Evolutionary conservation across 2,329 filamentous ascomycete genomes (phyloP).

Genomic region (Fusarium bactridioides): DNA sequence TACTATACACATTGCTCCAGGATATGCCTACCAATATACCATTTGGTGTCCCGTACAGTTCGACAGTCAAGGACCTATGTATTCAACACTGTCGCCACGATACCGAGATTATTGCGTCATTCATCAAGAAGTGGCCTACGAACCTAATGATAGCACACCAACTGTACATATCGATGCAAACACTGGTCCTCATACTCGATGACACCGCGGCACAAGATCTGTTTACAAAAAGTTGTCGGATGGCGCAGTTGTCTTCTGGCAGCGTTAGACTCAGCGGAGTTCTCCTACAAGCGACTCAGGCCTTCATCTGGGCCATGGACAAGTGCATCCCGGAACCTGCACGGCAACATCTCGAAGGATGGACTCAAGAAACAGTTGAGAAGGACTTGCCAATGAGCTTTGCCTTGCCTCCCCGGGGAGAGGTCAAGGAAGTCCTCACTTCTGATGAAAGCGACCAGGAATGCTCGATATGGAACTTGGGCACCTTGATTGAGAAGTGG

Average conservation of each 20-base stretch:
- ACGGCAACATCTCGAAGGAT: background rate
- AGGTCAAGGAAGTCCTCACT: background rate
- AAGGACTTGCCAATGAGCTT: background rate
- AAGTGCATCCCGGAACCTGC: background rate
- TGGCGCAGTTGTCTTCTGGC: background rate
- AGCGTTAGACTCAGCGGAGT: background rate
- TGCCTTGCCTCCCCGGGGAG: background rate
- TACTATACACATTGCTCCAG: background rate
- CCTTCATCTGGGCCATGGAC: background rate
- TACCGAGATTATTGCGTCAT: background rate
- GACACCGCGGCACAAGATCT: background rate
- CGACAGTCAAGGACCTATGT: background rate
- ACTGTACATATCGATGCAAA: background rate
- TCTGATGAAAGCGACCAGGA: background rate
- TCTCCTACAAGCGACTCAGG: background rate
- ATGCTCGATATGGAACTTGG: background rate
- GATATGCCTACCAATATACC: background rate
- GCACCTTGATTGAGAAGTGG: background rate
- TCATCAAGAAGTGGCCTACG: background rate
- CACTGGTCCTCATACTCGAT: background rate
- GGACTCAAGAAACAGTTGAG: background rate
- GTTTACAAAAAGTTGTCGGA: background rate
- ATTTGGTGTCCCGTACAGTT: background rate
- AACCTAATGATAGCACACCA: background rate
- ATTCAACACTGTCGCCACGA: background rate